Percentiles rank a stretch among this genome's conserved stretches.
These are phyloP conservation scores for Lactarius hatsudake DNA, from an alignment of 768 basidiomycete genomes.

Conservation along the genomic window DNA sequence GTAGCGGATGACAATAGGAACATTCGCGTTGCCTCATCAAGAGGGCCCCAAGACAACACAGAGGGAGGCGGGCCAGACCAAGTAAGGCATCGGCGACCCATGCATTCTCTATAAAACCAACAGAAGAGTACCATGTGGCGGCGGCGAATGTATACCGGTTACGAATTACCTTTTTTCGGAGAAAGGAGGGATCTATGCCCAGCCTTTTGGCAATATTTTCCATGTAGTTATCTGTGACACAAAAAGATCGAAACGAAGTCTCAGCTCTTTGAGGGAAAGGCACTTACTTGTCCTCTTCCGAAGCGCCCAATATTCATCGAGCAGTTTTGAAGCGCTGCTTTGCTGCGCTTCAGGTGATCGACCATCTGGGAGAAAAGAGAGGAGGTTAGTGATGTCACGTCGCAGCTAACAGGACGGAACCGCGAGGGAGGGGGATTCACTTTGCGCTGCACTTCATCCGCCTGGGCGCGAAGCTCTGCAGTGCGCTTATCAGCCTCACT, in stretches of 20 bases:
- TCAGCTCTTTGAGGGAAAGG: neutral
- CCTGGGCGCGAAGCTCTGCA: conserved; percentile 71
- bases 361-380: conserved; percentile 54
- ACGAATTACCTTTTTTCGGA: neutral
- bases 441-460: conserved; percentile 64
- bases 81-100: neutral
- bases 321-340: conserved; percentile 77
- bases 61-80: neutral
- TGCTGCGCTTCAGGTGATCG: conserved; percentile 70
- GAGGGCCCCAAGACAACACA: neutral
- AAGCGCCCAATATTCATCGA: conserved; percentile 81
- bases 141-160: neutral
- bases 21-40: neutral
- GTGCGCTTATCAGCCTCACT: conserved; percentile 76
- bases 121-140: neutral
- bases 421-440: too few relatives aligned
- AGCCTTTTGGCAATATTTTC: conserved; percentile 81
- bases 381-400: too few relatives aligned
- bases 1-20: too few relatives aligned
- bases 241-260: neutral
- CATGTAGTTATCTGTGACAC: conserved; percentile 64
- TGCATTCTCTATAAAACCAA: too few relatives aligned
- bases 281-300: conserved; percentile 68
- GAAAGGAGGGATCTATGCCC: conserved; percentile 45
- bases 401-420: too few relatives aligned